These are phyloP conservation scores for Rutstroemia sydowiana DNA, from an alignment of 2,329 filamentous ascomycete genomes.

Conservation along the genomic window DNA sequence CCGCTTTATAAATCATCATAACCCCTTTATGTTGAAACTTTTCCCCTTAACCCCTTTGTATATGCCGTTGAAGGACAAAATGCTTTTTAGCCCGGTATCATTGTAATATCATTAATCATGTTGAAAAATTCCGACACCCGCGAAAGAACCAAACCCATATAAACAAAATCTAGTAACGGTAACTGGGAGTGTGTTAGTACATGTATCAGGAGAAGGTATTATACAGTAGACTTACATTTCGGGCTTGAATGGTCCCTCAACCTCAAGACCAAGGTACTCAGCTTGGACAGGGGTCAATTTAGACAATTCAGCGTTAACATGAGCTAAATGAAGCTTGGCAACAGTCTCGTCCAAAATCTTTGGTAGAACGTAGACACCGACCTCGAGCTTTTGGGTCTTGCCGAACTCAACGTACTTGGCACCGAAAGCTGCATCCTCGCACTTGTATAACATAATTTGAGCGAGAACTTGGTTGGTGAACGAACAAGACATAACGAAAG, in stretches of 20 bases:
- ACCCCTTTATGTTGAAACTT: conserved; percentile 32
- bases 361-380: conserved; percentile 93
- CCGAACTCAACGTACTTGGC: conserved; percentile 96
- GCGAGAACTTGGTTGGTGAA: conserved; percentile 99
- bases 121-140: conserved; percentile 29
- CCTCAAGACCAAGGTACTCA: conserved; percentile 83
- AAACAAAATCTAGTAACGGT: conserved; percentile 30
- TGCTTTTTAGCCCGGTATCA: conserved; percentile 45
- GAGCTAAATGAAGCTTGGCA: conserved; percentile 82
- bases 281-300: conserved; percentile 79
- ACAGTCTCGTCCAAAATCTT: conserved; percentile 99
- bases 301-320: conserved; percentile 92
- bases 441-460: conserved; percentile 98
- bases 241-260: conserved; percentile 91
- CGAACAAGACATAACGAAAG: conserved; percentile 99
- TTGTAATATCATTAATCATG: conserved; percentile 47
- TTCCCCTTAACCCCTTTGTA: conserved; percentile 25
- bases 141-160: conserved; percentile 18
- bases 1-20: conserved; percentile 24
- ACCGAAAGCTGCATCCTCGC: conserved; percentile 75
- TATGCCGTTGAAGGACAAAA: conserved; percentile 57
- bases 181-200: conserved; percentile 21
- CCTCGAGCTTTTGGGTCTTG: conserved; percentile 80
- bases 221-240: conserved; percentile 85
- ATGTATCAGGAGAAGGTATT: too few relatives aligned